Evolutionary conservation across 441 rosid species (phyloP).

Genomic region (Arabidopsis lyrata): DNA sequence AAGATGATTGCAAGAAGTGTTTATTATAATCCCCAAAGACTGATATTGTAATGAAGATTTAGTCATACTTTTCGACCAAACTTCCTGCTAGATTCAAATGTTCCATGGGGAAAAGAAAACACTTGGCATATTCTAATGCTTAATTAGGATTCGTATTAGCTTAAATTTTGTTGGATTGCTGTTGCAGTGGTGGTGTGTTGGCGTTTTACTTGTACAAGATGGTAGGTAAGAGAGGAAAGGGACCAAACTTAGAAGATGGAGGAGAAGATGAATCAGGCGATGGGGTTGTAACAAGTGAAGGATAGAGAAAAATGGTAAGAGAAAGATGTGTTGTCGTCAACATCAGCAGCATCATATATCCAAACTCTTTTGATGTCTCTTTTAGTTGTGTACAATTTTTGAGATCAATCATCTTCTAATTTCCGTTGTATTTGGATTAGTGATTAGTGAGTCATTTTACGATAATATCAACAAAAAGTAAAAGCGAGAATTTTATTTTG

Average conservation of each 20-base stretch:
- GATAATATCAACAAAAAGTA: neutral
- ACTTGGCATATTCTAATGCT: neutral
- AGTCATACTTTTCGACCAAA: neutral
- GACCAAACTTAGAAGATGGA: slow-evolving; percentile 43
- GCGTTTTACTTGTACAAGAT: slow-evolving; percentile 75
- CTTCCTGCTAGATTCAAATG: slow-evolving; percentile 5
- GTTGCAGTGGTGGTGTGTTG: slow-evolving; percentile 72
- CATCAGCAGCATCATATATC: neutral
- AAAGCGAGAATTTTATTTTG: too few species aligned
- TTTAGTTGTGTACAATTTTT: slow-evolving; percentile 31
- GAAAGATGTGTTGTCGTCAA: slow-evolving; percentile 13
- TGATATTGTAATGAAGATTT: neutral
- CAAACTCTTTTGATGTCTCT: neutral
- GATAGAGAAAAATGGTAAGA: slow-evolving; percentile 22
- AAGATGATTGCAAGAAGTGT: slow-evolving; percentile 3
- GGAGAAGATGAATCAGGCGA: slow-evolving; percentile 50
- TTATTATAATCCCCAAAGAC: neutral
- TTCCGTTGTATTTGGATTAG: neutral
- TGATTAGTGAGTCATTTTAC: neutral
- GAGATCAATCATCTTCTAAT: slow-evolving; percentile 26
- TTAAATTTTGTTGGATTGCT: slow-evolving; percentile 6
- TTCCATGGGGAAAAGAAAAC: neutral
- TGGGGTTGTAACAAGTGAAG: slow-evolving; percentile 35
- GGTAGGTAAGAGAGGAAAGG: slow-evolving; percentile 47
- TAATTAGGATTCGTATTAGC: neutral